Base-by-base conservation (phyloP, 2,329 filamentous ascomycete genomes). In the Plectosphaerella sp. region DNA sequence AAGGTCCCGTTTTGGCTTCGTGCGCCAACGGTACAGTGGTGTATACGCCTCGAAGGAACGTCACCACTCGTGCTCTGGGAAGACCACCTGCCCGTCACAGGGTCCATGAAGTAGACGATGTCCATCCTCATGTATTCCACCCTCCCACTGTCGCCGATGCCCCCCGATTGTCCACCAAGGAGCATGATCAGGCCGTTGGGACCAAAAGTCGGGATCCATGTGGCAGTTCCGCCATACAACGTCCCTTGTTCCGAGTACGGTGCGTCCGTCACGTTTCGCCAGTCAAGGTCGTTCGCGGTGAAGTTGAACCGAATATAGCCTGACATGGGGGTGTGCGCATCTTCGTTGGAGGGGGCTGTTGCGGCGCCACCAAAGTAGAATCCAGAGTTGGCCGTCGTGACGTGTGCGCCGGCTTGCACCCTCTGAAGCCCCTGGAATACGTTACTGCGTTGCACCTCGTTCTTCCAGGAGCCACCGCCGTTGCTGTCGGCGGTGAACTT, bases 361-460 rank as follows among this genome's bases (percentile, higher is more conserved):
- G 54, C 59, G 10, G 59, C 56, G 5, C 69, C 69, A 2, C 68
- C 66, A 5, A 71, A 52, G 5, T 62, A 64, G 47, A 64, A 71
- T 4, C 64, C 68, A 3, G 59, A 56, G 12, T 62, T 57, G 24
- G 56, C 51, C 18, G 50, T 57, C 39, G 61, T 60, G 1, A 66
- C 62, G 10, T 18, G 18, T 16, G 41, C 41, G 12, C 63, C 59
- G 11, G 60, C 61, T 2, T 59, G 59, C 0, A 63, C 57, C n/a
- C 68, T 62, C 5, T 67, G 59, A 11, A 76, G 60, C 35, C 67
- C 61, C 39, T 68, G 67, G 45, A 72, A 75, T 33, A 62, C 61
- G 41, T 56, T 55, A 39, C 51, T 59, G 47, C 28, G 53, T 5
- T 64, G 62, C n/a, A 56, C 51, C 6, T 60, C 57, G 46, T 58